phyloP scores from a whole-genome alignment of 768 basidiomycete genomes.

The Pleurotus giganteus region DNA sequence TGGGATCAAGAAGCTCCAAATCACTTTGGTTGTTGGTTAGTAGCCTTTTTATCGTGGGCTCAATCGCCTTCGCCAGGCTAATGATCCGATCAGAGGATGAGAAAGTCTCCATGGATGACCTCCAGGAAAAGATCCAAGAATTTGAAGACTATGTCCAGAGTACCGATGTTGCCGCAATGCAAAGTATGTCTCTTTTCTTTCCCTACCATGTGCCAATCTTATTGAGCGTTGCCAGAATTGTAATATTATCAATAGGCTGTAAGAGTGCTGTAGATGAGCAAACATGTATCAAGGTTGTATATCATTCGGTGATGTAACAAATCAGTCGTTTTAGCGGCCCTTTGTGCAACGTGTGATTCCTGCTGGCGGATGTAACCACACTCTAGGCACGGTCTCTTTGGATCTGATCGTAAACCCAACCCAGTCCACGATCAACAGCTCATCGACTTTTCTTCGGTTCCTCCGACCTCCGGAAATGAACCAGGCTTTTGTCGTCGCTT shows the following conservation, averaged over 20 bases:
- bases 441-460: not conserved
- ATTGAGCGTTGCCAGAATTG: not conserved
- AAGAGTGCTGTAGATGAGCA: slow-evolving; percentile 8
- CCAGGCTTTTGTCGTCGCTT: not conserved
- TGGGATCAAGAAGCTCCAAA: slow-evolving; percentile 88
- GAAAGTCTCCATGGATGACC: slow-evolving; percentile 86
- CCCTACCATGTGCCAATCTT: not conserved
- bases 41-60: slow-evolving; percentile 10
- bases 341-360: not conserved
- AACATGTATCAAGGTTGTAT: slow-evolving; percentile 6
- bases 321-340: not conserved
- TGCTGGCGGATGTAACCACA: not conserved
- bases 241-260: slow-evolving; percentile 11
- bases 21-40: slow-evolving; percentile 58
- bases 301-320: not conserved
- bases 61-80: slow-evolving; percentile 2
- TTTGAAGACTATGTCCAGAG: slow-evolving; percentile 91
- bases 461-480: slow-evolving; percentile 6
- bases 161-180: slow-evolving; percentile 90
- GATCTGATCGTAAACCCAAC: not conserved
- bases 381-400: not conserved
- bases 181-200: slow-evolving; percentile 52
- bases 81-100: slow-evolving; percentile 74
- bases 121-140: slow-evolving; percentile 87
- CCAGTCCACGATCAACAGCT: slow-evolving; percentile 2